Evolutionary conservation across 192 early-diverging fungal species (phyloP).

Genomic region (Backusella sp.): DNA sequence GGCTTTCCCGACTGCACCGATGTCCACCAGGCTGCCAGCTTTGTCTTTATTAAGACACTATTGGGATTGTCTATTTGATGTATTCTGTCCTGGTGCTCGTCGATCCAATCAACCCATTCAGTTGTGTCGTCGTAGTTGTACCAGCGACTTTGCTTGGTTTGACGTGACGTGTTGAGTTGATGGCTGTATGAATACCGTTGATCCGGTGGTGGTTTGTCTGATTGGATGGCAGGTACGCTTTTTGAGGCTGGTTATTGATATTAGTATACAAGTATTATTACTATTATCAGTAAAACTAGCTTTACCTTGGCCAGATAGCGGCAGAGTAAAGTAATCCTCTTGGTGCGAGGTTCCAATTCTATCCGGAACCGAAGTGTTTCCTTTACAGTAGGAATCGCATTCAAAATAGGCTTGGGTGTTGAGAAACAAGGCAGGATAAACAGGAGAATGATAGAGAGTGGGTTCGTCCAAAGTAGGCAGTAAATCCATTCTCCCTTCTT

Average conservation of each 20-base stretch:
- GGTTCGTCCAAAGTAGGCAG: background rate
- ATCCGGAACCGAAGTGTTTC: background rate
- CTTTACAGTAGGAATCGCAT: background rate
- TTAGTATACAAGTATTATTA: no score
- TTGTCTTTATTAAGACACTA: background rate
- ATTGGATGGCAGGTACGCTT: background rate
- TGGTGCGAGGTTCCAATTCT: background rate
- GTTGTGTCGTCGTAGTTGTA: background rate
- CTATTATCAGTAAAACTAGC: background rate
- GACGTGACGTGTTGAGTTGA: background rate
- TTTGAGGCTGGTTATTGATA: background rate
- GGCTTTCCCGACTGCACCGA: background rate
- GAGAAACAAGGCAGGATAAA: slow-evolving; percentile 21
- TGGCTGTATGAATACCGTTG: background rate
- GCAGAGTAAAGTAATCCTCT: slow-evolving; percentile 10
- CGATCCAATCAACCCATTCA: slow-evolving; percentile 29
- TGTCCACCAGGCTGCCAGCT: slow-evolving; percentile 9
- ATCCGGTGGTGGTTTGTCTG: background rate
- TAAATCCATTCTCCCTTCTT: slow-evolving; percentile 11
- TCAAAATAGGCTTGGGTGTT: background rate
- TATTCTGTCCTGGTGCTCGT: background rate
- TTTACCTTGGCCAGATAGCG: background rate
- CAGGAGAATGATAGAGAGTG: slow-evolving; percentile 11
- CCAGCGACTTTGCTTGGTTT: slow-evolving; percentile 10
- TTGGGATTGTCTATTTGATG: background rate